phyloP scores from a whole-genome alignment of 805 yeast species.

The Candida peoriensis region DNA sequence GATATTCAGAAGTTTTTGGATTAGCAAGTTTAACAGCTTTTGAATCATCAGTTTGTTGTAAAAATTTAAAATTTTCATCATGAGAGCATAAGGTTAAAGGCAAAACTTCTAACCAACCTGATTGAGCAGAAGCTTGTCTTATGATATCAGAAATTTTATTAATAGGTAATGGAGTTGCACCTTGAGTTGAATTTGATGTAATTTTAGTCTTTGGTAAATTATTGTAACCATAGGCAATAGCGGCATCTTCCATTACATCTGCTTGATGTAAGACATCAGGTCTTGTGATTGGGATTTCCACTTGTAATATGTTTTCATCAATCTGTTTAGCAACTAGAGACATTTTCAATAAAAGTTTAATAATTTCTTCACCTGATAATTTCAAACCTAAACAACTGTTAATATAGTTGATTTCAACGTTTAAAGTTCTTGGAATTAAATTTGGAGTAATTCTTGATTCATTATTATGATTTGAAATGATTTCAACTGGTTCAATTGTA shows the following conservation, averaged over 20 bases:
- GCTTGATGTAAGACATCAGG: slow-evolving; percentile 95
- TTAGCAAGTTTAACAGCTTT: slow-evolving; percentile 86
- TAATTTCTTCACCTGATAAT: slow-evolving; percentile 62
- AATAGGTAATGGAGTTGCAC: slow-evolving; percentile 85
- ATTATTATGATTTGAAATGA: slow-evolving; percentile 75
- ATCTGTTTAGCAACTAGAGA: slow-evolving; percentile 59
- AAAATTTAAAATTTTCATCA: slow-evolving; percentile 90
- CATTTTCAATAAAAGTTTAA: slow-evolving; percentile 71
- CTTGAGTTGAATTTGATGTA: slow-evolving; percentile 66
- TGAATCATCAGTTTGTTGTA: slow-evolving; percentile 71
- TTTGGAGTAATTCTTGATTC: slow-evolving; percentile 75
- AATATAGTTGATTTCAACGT: slow-evolving; percentile 78
- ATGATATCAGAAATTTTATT: slow-evolving; percentile 88
- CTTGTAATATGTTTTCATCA: slow-evolving; percentile 35
- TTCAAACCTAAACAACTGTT: slow-evolving; percentile 90
- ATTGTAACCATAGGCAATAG: slow-evolving; percentile 92
- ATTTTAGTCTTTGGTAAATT: slow-evolving; percentile 77
- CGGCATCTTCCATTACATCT: slow-evolving; percentile 98
- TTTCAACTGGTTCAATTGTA: slow-evolving; percentile 84
- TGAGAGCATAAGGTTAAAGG: slow-evolving; percentile 95
- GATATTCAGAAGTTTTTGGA: slow-evolving; percentile 95
- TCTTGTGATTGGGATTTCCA: slow-evolving; percentile 87
- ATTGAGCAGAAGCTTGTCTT: slow-evolving; percentile 86
- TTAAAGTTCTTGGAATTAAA: slow-evolving; percentile 58
- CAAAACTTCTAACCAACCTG: slow-evolving; percentile 94